Evolutionary conservation across 129 eudicot species (phyloP).

Genomic region (Chrysanthemum makinoi): DNA sequence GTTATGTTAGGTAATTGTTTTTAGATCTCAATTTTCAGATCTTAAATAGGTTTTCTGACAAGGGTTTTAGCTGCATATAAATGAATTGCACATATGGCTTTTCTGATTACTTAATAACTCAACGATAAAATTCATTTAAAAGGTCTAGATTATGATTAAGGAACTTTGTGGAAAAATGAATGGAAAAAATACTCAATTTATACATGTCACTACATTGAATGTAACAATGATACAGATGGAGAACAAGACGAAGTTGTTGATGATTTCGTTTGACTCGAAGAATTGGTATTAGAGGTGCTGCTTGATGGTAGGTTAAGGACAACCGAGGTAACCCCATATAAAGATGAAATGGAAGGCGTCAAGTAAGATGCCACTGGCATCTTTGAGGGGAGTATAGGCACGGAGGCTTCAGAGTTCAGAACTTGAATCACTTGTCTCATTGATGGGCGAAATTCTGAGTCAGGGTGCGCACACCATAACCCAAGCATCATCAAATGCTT

Average conservation of each 20-base stretch:
- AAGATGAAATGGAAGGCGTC: background rate
- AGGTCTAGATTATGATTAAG: too few species aligned
- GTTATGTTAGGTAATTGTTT: too few species aligned
- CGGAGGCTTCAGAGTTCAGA: slow-evolving; percentile 30
- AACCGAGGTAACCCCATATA: background rate
- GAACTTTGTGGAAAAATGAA: too few species aligned
- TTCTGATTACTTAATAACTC: too few species aligned
- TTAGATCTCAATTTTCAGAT: too few species aligned
- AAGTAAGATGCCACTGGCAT: slow-evolving; percentile 23
- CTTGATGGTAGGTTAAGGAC: slow-evolving; percentile 12
- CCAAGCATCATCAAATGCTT: slow-evolving; percentile 15
- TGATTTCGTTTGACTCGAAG: background rate
- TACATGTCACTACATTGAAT: background rate
- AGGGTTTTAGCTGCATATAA: too few species aligned
- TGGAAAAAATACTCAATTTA: background rate
- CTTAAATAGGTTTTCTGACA: too few species aligned
- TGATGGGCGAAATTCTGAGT: slow-evolving; percentile 28
- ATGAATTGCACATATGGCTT: too few species aligned
- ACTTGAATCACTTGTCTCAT: slow-evolving; percentile 34
- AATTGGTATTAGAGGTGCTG: slow-evolving; percentile 5
- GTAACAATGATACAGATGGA: slow-evolving; percentile 18
- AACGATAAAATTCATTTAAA: too few species aligned
- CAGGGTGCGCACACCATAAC: slow-evolving; percentile 43
- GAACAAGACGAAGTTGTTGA: slow-evolving; percentile 6
- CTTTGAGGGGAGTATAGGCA: slow-evolving; percentile 23